phyloP scores from a whole-genome alignment of 192 early-diverging fungal species.

The Dispira parvispora region DNA sequence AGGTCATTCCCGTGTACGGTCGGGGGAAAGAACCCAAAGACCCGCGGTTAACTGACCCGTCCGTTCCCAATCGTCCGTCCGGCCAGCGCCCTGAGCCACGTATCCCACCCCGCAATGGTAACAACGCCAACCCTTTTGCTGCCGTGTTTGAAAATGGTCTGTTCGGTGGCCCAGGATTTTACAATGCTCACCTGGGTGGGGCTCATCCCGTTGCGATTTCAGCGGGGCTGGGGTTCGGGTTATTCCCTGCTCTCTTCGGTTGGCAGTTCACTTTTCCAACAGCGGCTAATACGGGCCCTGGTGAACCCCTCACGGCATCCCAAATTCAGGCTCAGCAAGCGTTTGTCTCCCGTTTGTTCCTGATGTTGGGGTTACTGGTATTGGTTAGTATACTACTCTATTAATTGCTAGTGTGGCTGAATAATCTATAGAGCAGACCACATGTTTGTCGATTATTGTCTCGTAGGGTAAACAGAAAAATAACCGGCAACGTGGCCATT shows the following conservation, averaged over 20 bases:
- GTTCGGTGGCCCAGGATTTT: constrained; percentile 37
- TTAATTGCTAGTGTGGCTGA: constrained; percentile 13
- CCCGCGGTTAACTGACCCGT: constrained; percentile 29
- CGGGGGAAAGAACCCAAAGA: constrained; percentile 61
- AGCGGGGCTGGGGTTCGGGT: constrained; percentile 48
- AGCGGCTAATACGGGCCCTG: constrained; percentile 14
- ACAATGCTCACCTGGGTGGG: constrained; percentile 27
- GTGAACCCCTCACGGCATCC: constrained; percentile 21
- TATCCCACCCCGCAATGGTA: constrained; percentile 28
- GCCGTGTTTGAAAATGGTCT: constrained; percentile 35
- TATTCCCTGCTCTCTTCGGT: constrained; percentile 55
- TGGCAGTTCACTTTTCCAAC: constrained; percentile 16
- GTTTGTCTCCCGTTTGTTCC: constrained; percentile 62
- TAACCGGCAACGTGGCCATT: too few relatives aligned
- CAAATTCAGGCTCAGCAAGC: constrained; percentile 36
- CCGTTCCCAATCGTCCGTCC: constrained; percentile 53
- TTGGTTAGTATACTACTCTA: constrained; percentile 61
- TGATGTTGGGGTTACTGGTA: constrained; percentile 66
- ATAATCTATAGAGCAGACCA: too few relatives aligned
- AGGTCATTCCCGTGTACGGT: constrained; percentile 71
- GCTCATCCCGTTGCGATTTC: constrained; percentile 27
- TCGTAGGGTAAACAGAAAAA: too few relatives aligned
- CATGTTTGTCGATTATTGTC: too few relatives aligned
- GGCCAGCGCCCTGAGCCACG: constrained; percentile 58
- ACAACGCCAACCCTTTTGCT: constrained; percentile 18